Conservation (phyloP, 2,329 filamentous ascomycete genomes). For the Alternaria angustiovoidea region DNA sequence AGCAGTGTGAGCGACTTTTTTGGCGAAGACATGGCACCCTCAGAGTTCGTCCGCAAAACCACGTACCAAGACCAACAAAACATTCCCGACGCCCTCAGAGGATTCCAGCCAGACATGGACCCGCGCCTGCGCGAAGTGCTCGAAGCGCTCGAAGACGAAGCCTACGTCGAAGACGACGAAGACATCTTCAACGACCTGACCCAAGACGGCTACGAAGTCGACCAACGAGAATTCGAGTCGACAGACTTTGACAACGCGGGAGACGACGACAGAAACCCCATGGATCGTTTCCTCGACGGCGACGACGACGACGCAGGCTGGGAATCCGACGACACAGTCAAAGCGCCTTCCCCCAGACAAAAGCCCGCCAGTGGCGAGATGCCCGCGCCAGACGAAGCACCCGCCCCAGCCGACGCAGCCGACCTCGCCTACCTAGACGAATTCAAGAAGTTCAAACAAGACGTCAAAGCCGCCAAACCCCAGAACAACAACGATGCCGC, state of each 20-base stretch:
- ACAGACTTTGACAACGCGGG: slow-evolving; percentile 49
- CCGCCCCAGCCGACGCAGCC: slow-evolving; percentile 51
- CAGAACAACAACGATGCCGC: not conserved
- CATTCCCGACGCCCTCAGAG: slow-evolving; percentile 87
- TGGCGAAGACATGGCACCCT: slow-evolving; percentile 78
- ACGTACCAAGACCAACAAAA: slow-evolving; percentile 95
- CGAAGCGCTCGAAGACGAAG: slow-evolving; percentile 94
- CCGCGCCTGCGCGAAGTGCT: slow-evolving; percentile 87
- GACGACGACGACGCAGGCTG: slow-evolving; percentile 79
- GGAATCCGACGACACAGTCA: slow-evolving; percentile 91
- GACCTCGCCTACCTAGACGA: slow-evolving; percentile 89
- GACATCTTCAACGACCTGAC: slow-evolving; percentile 82
- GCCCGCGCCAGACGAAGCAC: slow-evolving; percentile 45
- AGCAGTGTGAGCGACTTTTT: slow-evolving; percentile 63
- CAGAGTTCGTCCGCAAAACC: slow-evolving; percentile 76
- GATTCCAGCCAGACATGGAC: slow-evolving; percentile 98
- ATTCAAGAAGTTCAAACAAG: slow-evolving; percentile 93
- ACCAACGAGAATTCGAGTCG: slow-evolving; percentile 81
- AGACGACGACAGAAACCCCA: slow-evolving; percentile 32
- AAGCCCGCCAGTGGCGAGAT: slow-evolving; percentile 46
- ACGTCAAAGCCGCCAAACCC: slow-evolving; percentile 61
- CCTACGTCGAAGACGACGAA: slow-evolving; percentile 85
- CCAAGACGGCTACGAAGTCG: slow-evolving; percentile 74
- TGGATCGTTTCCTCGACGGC: slow-evolving; percentile 60
- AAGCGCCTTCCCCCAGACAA: slow-evolving; percentile 57